These are phyloP conservation scores for Colletotrichum lentis DNA, from an alignment of 2,329 filamentous ascomycete genomes.

Conservation along the genomic window DNA sequence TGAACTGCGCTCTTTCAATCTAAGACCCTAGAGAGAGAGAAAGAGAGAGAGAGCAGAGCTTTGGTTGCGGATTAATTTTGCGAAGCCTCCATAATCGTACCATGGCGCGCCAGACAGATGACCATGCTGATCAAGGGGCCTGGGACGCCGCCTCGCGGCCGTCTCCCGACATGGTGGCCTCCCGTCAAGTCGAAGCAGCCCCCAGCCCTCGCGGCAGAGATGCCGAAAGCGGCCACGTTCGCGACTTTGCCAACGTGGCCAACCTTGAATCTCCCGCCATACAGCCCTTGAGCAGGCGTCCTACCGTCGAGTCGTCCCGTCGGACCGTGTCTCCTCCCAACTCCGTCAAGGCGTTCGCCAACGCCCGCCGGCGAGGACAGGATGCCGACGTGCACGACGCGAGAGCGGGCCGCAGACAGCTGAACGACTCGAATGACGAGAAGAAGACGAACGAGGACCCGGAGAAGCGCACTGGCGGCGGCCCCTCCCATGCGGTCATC, in stretches of 20 bases:
- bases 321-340: conserved; percentile 68
- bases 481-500: conserved; percentile 62
- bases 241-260: not conserved
- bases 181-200: not conserved
- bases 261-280: conserved; percentile 8
- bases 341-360: conserved; percentile 96
- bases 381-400: conserved; percentile 65
- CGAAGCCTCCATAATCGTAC: too few relatives aligned
- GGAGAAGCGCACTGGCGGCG: conserved; percentile 66
- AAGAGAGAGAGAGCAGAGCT: too few relatives aligned
- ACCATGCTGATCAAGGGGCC: not conserved
- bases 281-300: conserved; percentile 52
- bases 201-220: conserved; percentile 12
- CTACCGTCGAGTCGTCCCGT: conserved; percentile 62
- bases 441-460: conserved; percentile 68
- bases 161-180: not conserved
- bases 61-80: not conserved
- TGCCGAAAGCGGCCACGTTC: not conserved
- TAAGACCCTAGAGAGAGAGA: not conserved
- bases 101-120: not conserved
- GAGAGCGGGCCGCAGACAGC: conserved; percentile 47
- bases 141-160: not conserved
- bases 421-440: conserved; percentile 44
- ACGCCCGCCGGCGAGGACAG: conserved; percentile 83
- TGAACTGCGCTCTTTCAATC: not conserved